Evolutionary conservation across 805 yeast genomes (phyloP).

Genomic region (Candida ovalis): DNA sequence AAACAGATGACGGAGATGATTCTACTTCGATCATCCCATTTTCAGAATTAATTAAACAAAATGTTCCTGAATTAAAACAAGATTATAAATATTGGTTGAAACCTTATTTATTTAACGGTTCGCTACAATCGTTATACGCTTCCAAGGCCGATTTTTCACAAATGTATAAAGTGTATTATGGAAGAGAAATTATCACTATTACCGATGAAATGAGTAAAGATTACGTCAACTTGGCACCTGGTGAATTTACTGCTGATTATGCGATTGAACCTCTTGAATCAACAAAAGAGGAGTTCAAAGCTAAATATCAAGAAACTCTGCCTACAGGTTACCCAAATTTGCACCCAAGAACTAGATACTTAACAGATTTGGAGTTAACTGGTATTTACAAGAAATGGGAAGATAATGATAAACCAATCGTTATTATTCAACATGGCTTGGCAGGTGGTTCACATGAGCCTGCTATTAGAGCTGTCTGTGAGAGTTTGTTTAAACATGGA

Average conservation of each 20-base stretch:
- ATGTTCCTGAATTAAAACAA: slow-evolving; percentile 38
- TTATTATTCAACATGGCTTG: slow-evolving; percentile 65
- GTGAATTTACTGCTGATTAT: slow-evolving; percentile 48
- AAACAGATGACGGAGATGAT: slow-evolving; percentile 1
- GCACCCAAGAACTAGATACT: slow-evolving; percentile 67
- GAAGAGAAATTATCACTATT: slow-evolving; percentile 40
- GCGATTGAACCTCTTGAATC: slow-evolving; percentile 33
- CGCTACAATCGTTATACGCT: slow-evolving; percentile 46
- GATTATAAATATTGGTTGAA: slow-evolving; percentile 39
- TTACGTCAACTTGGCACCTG: slow-evolving; percentile 22
- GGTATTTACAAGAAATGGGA: slow-evolving; percentile 30
- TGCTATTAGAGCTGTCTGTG: slow-evolving; percentile 55
- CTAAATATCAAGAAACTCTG: slow-evolving; percentile 35
- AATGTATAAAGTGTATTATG: slow-evolving; percentile 41
- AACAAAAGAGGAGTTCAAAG: slow-evolving; percentile 26
- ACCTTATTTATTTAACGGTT: slow-evolving; percentile 46
- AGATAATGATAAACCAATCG: slow-evolving; percentile 47
- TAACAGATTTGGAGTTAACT: slow-evolving; percentile 42
- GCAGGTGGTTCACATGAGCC: slow-evolving; percentile 82
- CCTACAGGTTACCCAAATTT: slow-evolving; percentile 55
- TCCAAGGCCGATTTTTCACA: slow-evolving; percentile 41
- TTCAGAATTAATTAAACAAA: slow-evolving; percentile 32
- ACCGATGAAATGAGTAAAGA: slow-evolving; percentile 12
- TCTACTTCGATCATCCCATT: slow-evolving; percentile 23
- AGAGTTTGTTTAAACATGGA: slow-evolving; percentile 38